Percentiles rank a stretch among this genome's conserved stretches.
phyloP scores from a whole-genome alignment of 164 flowering plant species.

The Chloranthus sessilifolius region DNA sequence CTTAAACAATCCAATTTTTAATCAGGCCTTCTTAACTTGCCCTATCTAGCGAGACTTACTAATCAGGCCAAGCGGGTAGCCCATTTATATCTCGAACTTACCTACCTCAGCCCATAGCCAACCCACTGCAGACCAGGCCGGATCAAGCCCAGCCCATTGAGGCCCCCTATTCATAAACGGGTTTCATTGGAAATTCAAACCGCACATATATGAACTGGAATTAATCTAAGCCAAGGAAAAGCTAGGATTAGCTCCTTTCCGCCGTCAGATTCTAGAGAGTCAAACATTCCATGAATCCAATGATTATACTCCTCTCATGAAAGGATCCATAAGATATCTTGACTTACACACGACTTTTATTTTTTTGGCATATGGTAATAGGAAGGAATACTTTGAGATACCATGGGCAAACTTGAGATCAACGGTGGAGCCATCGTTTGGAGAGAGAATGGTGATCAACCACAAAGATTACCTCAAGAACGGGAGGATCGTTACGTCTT shows the following conservation, averaged over 20 bases:
- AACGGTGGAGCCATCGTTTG: slow-evolving; percentile 90
- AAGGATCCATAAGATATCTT: not conserved
- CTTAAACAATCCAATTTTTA: too few species aligned
- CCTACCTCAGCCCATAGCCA: too few species aligned
- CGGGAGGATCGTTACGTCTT: slow-evolving; percentile 42
- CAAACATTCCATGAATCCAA: not conserved
- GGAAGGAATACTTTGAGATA: slow-evolving; percentile 90
- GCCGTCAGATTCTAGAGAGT: not conserved
- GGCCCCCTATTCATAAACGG: not conserved
- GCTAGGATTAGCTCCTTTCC: not conserved
- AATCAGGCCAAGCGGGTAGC: too few species aligned
- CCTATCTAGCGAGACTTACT: too few species aligned
- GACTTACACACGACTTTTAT: not conserved
- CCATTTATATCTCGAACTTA: too few species aligned
- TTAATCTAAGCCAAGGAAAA: not conserved
- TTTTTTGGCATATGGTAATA: slow-evolving; percentile 14
- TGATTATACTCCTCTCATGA: not conserved
- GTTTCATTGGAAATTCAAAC: not conserved
- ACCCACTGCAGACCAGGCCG: too few species aligned
- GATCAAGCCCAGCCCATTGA: too few species aligned
- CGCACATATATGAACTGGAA: not conserved
- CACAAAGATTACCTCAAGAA: slow-evolving; percentile 67
- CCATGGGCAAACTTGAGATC: slow-evolving; percentile 81
- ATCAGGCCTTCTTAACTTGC: too few species aligned
- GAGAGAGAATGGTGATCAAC: slow-evolving; percentile 58